Conservation (phyloP, 371 early-diverging fungal genomes). For the Vairimorpha apis region DNA sequence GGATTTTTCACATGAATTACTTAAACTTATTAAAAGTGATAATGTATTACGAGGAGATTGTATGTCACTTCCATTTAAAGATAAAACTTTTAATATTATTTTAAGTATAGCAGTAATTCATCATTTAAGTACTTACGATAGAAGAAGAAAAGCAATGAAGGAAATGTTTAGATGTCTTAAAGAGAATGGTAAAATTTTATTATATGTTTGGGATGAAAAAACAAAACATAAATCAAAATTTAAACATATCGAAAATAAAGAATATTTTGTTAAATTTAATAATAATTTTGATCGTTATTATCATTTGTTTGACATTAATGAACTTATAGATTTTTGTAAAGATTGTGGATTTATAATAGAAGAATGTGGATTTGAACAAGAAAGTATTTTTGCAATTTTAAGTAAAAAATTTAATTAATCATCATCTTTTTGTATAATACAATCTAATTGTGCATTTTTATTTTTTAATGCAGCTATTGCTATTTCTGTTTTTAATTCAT, state of each 20-base stretch:
- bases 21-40: not conserved
- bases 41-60: constrained; percentile 46
- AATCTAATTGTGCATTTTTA: not conserved
- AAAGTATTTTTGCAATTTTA: constrained; percentile 38
- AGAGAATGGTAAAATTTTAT: constrained; percentile 42
- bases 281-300: constrained; percentile 55
- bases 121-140: constrained; percentile 56
- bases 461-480: not conserved
- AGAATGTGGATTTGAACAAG: constrained; percentile 39
- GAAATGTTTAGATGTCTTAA: constrained; percentile 48
- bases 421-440: not conserved
- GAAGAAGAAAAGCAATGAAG: constrained; percentile 44
- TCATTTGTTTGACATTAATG: constrained; percentile 50
- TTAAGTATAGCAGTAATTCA: constrained; percentile 62
- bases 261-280: constrained; percentile 59
- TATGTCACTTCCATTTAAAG: constrained; percentile 36
- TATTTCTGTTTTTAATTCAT: constrained; percentile 12
- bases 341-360: constrained; percentile 36
- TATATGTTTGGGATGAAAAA: constrained; percentile 61
- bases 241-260: constrained; percentile 37
- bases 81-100: constrained; percentile 53
- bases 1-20: constrained; percentile 51
- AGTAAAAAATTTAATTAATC: not conserved
- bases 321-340: constrained; percentile 31
- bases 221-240: constrained; percentile 52